These are phyloP conservation scores for Stereocaulon alpinum DNA, from an alignment of 495 filamentous ascomycete genomes.

Conservation along the genomic window DNA sequence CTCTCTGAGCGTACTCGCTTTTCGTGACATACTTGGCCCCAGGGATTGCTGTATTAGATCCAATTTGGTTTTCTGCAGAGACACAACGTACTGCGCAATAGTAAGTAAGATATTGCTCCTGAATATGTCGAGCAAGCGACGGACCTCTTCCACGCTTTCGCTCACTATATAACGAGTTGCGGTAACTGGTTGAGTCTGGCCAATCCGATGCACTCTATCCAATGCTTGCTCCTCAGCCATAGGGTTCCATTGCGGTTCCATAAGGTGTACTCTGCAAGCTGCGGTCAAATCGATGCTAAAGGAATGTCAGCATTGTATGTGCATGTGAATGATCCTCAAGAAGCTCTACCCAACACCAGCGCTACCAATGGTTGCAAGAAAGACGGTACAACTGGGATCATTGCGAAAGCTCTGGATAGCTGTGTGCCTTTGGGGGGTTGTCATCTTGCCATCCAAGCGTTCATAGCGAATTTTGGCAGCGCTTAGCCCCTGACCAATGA, in stretches of 20 bases:
- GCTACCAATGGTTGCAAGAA: slow-evolving; percentile 10
- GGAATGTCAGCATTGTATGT: background rate
- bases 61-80: slow-evolving; percentile 7
- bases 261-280: slow-evolving; percentile 22
- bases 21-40: background rate
- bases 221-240: slow-evolving; percentile 25
- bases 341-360: slow-evolving; percentile 5
- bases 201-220: slow-evolving; percentile 23
- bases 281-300: slow-evolving; percentile 20
- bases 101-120: background rate
- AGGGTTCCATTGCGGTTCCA: slow-evolving; percentile 27
- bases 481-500: slow-evolving; percentile 25
- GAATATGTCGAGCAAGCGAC: background rate
- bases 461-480: slow-evolving; percentile 19
- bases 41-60: slow-evolving; percentile 11
- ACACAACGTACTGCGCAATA: slow-evolving; percentile 5
- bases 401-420: slow-evolving; percentile 1
- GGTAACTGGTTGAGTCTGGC: slow-evolving; percentile 18
- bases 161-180: slow-evolving; percentile 23
- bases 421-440: background rate
- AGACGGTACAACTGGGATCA: slow-evolving; percentile 1
- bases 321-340: too few relatives aligned
- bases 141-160: slow-evolving; percentile 6
- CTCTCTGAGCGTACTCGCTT: background rate
- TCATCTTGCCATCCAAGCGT: slow-evolving; percentile 7